A percentile compares a stretch with the other conserved stretches of the same genome.
Conservation (phyloP, 305 asterid genomes). For the Ilex paraguariensis region DNA sequence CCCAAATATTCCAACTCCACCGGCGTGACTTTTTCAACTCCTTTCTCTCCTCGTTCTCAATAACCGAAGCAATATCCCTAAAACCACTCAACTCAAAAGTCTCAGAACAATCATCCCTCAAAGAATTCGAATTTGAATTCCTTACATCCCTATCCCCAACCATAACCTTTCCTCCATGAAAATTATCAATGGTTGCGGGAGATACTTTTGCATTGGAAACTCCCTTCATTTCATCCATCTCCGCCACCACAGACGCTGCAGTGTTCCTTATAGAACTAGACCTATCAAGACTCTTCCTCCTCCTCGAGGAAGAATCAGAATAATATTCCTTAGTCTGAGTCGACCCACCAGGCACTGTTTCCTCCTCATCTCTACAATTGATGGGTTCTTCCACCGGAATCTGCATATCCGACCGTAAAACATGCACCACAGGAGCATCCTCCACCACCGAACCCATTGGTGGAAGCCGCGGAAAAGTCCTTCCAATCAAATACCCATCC, state of each 20-base stretch:
- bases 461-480: conserved; percentile 57
- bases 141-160: conserved; percentile 37
- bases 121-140: conserved; percentile 55
- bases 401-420: conserved; percentile 54
- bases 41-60: conserved; percentile 56
- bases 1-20: conserved; percentile 88
- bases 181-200: conserved; percentile 43
- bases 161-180: conserved; percentile 45
- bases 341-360: conserved; percentile 71
- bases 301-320: conserved; percentile 66
- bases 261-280: conserved; percentile 80
- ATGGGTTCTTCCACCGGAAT: conserved; percentile 70
- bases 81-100: conserved; percentile 63
- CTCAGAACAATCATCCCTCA: conserved; percentile 76
- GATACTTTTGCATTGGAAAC: conserved; percentile 57
- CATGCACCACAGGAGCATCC: conserved; percentile 51
- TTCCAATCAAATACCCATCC: conserved; percentile 76
- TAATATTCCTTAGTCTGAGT: conserved; percentile 79
- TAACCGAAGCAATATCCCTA: conserved; percentile 46
- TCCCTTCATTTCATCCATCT: conserved; percentile 66
- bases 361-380: conserved; percentile 30
- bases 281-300: conserved; percentile 96
- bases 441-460: conserved; percentile 89
- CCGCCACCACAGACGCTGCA: conserved; percentile 84
- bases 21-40: conserved; percentile 67